Base-by-base conservation (phyloP, 1,284 basidiomycete genomes). In the Leccinum colubrinum region DNA sequence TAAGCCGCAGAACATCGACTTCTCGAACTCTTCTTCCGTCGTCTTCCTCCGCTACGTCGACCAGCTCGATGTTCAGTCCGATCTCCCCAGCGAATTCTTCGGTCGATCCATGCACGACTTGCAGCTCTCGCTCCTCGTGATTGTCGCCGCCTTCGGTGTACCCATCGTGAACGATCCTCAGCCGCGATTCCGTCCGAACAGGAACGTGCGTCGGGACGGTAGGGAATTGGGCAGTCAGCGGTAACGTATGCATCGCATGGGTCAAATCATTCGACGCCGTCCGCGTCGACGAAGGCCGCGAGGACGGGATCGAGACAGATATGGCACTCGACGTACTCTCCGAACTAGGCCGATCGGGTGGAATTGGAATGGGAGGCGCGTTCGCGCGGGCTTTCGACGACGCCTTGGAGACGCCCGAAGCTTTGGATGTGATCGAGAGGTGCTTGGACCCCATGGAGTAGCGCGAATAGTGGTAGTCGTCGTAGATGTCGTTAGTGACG, bases 391-490 rank as follows among this genome's bases (percentile, higher is more conserved):
- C 39, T 53, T 61, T 74, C 1, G 72, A 72, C 15, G 70, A 72
- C 22, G 66, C 27, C 35, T 74, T 74, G 56, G 72, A 72, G 6
- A 37, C 48, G 2, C 68, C 65, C 1, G 73, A 75, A 7, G 59
- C 59, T 30, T 72, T 75, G 15, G 74, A 67, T 35, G 51, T 9
- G 43, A 58, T 14, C 3, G 72, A 72, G 55, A 56, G 43, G 3
- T 67, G 77, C 65, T 76, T 74, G 60, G 78, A 79, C 12, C 78
- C 73, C 62, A 85, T 76, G 0, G 87, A 89, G 60, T 81, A 81
- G 6, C 86, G 77, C 6, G 87, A 89, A 67, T 90, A 91, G 3
- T 87, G 82, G 68, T 91, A 91, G 64, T 87, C 82, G 69, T 91
- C 88, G 66, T 90, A 91, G 57, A 91, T 89, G 65, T 89, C 86